Conservation (phyloP, 495 filamentous ascomycete genomes). For the Talaromyces adpressus region DNA sequence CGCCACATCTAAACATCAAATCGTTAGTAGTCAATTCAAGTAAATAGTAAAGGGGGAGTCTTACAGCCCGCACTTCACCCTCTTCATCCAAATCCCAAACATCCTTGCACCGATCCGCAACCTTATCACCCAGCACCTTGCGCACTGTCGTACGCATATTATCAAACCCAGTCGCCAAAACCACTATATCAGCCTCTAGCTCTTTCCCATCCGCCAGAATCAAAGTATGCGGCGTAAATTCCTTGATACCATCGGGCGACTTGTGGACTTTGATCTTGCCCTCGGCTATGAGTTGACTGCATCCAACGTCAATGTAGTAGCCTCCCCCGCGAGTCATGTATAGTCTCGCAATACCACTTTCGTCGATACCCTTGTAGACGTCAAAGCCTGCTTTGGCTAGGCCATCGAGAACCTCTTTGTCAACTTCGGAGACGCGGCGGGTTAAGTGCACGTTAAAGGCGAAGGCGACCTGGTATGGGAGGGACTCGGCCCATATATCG, state of each 20-base stretch:
- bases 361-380: conserved; percentile 57
- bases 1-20: conserved; percentile 52
- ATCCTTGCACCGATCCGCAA: conserved; percentile 58
- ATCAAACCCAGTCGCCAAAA: conserved; percentile 76
- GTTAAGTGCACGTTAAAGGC: conserved; percentile 45
- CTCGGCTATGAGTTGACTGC: conserved; percentile 64
- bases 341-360: conserved; percentile 57
- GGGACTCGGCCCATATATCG: conserved; percentile 50
- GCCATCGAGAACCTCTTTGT: conserved; percentile 50
- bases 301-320: conserved; percentile 74
- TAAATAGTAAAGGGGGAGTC: background rate
- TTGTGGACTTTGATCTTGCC: conserved; percentile 73
- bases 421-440: conserved; percentile 36
- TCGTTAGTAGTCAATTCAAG: background rate
- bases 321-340: conserved; percentile 69
- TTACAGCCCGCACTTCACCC: conserved; percentile 55
- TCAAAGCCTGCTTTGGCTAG: conserved; percentile 61
- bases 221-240: conserved; percentile 47
- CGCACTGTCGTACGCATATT: conserved; percentile 63
- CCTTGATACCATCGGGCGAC: conserved; percentile 50
- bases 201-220: conserved; percentile 55
- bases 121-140: conserved; percentile 59
- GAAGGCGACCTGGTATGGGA: conserved; percentile 54
- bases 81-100: conserved; percentile 80
- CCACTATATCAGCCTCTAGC: conserved; percentile 67